Evolutionary conservation across 23 red algal species (phyloP), one percentile per base, ranked within the genome.

Genomic region (Pyropia yezoensis): DNA sequence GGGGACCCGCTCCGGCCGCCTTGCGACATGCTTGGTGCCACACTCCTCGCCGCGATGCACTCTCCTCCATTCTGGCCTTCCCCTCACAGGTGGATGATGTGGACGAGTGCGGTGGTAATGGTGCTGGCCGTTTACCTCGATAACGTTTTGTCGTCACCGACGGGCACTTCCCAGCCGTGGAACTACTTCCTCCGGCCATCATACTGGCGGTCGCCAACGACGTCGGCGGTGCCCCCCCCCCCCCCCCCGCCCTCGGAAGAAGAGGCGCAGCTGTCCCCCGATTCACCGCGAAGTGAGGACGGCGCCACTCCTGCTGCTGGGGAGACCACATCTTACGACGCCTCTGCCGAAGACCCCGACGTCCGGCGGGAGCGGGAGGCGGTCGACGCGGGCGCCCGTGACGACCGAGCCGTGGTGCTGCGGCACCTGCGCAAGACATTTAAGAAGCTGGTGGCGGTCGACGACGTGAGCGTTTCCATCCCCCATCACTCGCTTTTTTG

Each of bases 391-490:
- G 77, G 78, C 0, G 61, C 59, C 23, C 63, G 78, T 21, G 87
- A 83, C 55, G 50, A 29, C 25, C 65, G 69, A 2, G 75, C 79
- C 5, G 69, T 96, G n/a, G 81, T 96, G 33, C 77, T 96, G 49
- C 81, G 83, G 63, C 73, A 81, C 34, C 33, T 88, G 39, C 66
- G 68, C 33, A 87, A 82, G 59, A 75, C 65, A 24, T 96, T 88
- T 50, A 54, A 67, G 49, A 73, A 71, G 21, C 62, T 71, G n/a
- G 23, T 64, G 14, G 90, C 90, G 20, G 75, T 88, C 28, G 84
- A 96, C 61, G 82, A 83, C 54, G 16, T 96, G n/a, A 81, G 77
- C 30, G 65, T 96, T 52, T 75, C 82, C 34, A 79, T 88, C 19
- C 69, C 58, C 52, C 69, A 65, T 51, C 74, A 83, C 54, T 72